These are phyloP conservation scores for Dovyalis caffra DNA, from an alignment of 345 rosid species.

Conservation along the genomic window DNA sequence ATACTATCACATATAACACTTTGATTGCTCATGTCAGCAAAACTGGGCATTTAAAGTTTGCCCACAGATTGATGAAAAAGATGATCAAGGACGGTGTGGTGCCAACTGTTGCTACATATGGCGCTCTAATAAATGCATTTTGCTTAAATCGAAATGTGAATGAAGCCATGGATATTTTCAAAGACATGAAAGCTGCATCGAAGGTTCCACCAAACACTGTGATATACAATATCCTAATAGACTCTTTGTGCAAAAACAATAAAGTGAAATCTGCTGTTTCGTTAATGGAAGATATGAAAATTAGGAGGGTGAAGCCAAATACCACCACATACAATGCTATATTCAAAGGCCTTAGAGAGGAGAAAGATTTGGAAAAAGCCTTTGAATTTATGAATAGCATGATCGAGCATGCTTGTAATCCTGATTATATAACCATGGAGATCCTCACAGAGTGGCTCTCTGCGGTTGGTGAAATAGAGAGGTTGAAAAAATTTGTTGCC, in stretches of 20 bases:
- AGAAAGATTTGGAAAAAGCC: conserved; percentile 44
- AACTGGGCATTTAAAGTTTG: conserved; percentile 40
- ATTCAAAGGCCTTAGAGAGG: conserved; percentile 59
- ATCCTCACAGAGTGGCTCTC: conserved; percentile 70
- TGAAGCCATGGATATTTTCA: conserved; percentile 69
- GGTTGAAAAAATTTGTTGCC: conserved; percentile 44
- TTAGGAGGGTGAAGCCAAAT: conserved; percentile 53
- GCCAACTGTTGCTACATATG: conserved; percentile 60
- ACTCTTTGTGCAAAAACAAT: conserved; percentile 49
- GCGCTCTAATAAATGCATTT: conserved; percentile 56
- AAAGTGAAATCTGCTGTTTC: conserved; percentile 41
- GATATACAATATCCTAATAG: conserved; percentile 69
- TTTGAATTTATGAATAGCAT: conserved; percentile 63
- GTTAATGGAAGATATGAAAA: conserved; percentile 66
- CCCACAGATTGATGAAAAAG: conserved; percentile 39
- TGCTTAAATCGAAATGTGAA: conserved; percentile 49
- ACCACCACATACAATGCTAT: conserved; percentile 66
- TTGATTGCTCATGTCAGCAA: conserved; percentile 52
- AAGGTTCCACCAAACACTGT: conserved; percentile 60
- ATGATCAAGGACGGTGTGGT: conserved; percentile 51
- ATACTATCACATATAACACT: conserved; percentile 60
- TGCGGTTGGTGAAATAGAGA: conserved; percentile 52
- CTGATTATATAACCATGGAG: conserved; percentile 68
- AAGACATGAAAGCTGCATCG: conserved; percentile 39
- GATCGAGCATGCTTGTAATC: conserved; percentile 58